Percentiles rank a stretch among this genome's conserved stretches.
These are phyloP conservation scores for Herpetospermum pedunculosum DNA, from an alignment of 306 rosid species.

Conservation along the genomic window DNA sequence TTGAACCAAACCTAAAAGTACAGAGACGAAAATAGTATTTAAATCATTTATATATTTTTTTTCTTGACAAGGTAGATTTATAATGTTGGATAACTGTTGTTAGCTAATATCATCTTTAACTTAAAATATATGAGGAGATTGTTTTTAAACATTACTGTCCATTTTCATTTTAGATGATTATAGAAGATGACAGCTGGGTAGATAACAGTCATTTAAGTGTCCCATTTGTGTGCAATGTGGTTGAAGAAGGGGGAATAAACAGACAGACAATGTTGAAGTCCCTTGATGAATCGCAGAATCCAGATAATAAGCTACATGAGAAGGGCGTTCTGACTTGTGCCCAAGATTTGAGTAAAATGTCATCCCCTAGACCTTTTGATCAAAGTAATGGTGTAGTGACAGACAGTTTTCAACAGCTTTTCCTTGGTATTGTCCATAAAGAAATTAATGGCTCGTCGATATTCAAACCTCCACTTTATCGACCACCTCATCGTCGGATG, in stretches of 20 bases:
- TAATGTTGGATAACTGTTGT: neutral
- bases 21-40: too few relatives aligned
- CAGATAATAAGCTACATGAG: conserved; percentile 15
- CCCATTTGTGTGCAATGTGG: neutral
- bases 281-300: neutral
- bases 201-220: neutral
- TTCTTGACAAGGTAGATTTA: neutral
- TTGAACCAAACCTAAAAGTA: too few relatives aligned
- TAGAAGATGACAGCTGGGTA: neutral
- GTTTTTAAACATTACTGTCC: neutral
- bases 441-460: conserved; percentile 11
- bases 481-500: conserved; percentile 8
- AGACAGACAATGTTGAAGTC: neutral
- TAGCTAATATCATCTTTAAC: neutral
- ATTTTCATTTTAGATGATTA: neutral
- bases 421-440: conserved; percentile 8
- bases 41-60: too few relatives aligned
- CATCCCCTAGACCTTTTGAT: conserved; percentile 5
- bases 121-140: neutral
- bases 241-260: neutral
- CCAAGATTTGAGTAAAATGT: conserved; percentile 7
- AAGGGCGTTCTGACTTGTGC: conserved; percentile 9
- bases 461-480: conserved; percentile 20
- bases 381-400: conserved; percentile 8
- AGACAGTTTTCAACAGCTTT: conserved; percentile 3